Conservation (phyloP, 768 basidiomycete species). For the Pulveroboletus ravenelii region DNA sequence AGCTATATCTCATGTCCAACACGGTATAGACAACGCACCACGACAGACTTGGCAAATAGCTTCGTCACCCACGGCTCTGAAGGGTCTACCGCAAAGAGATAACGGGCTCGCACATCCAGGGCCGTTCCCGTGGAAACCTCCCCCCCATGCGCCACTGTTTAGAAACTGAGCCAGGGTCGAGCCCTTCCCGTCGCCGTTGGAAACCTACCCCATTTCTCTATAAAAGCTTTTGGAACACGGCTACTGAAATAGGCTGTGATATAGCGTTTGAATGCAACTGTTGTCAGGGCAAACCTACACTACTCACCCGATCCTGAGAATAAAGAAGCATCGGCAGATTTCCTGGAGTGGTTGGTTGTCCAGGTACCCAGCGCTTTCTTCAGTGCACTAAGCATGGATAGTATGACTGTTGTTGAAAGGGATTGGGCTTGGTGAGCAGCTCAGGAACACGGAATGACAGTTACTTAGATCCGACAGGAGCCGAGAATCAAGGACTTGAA, state of each 20-base stretch:
- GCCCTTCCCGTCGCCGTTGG: not conserved
- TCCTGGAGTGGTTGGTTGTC: not conserved
- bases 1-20: not conserved
- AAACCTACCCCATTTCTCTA: slow-evolving; percentile 24
- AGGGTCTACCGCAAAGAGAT: slow-evolving; percentile 29
- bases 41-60: slow-evolving; percentile 24
- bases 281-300: too few relatives aligned
- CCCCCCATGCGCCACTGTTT: slow-evolving; percentile 24
- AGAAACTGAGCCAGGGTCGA: not conserved
- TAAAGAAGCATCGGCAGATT: not conserved
- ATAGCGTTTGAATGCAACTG: not conserved
- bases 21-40: slow-evolving; percentile 20
- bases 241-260: slow-evolving; percentile 28
- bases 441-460: too few relatives aligned
- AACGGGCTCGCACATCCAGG: slow-evolving; percentile 14
- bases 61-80: slow-evolving; percentile 26
- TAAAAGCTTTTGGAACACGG: slow-evolving; percentile 17
- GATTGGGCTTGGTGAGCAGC: too few relatives aligned
- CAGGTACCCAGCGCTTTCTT: slow-evolving; percentile 3
- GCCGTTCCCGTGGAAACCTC: slow-evolving; percentile 10
- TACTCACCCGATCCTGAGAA: slow-evolving; percentile 26
- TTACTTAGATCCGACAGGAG: too few relatives aligned
- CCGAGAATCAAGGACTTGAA: too few relatives aligned
- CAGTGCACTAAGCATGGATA: slow-evolving; percentile 11
- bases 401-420: too few relatives aligned